Evolutionary conservation across 306 rosid genomes (phyloP).

Genomic region (Vachellia collinsii): DNA sequence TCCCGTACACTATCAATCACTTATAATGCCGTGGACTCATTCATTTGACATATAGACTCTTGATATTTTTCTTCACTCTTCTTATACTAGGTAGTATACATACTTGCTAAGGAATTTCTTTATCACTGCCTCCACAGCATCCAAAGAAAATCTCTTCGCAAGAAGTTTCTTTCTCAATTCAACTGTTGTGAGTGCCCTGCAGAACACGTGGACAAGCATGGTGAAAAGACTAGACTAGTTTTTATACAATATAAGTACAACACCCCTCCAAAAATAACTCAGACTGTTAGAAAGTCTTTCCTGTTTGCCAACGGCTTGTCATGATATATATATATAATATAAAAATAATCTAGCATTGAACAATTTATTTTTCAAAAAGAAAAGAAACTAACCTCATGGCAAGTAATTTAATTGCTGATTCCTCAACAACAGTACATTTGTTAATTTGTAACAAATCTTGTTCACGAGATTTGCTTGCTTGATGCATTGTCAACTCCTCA

Average conservation of each 20-base stretch:
- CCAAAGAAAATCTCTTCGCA: conserved; percentile 58
- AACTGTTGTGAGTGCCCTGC: conserved; percentile 80
- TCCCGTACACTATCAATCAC: no score
- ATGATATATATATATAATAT: not conserved
- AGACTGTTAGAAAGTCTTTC: not conserved
- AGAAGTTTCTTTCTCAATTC: conserved; percentile 77
- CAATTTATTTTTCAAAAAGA: not conserved
- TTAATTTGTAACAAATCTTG: conserved; percentile 39
- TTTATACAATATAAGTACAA: not conserved
- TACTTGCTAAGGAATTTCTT: conserved; percentile 70
- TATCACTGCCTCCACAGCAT: conserved; percentile 62
- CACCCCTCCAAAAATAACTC: conserved; percentile 13
- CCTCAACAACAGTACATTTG: conserved; percentile 54
- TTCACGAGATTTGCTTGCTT: conserved; percentile 40
- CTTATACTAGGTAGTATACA: not conserved
- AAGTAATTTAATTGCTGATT: conserved; percentile 68
- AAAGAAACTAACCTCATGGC: conserved; percentile 65
- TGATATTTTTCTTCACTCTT: no score
- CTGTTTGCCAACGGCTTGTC: conserved; percentile 15
- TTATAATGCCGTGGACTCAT: no score
- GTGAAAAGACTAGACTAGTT: conserved; percentile 23
- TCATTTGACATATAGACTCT: no score
- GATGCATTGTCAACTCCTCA: conserved; percentile 48
- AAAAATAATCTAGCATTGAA: conserved; percentile 9
- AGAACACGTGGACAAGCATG: conserved; percentile 26